Percentiles rank a stretch among this genome's conserved stretches.
phyloP scores from a whole-genome alignment of 805 yeast species.

The Debaryomyces tyrocola region DNA sequence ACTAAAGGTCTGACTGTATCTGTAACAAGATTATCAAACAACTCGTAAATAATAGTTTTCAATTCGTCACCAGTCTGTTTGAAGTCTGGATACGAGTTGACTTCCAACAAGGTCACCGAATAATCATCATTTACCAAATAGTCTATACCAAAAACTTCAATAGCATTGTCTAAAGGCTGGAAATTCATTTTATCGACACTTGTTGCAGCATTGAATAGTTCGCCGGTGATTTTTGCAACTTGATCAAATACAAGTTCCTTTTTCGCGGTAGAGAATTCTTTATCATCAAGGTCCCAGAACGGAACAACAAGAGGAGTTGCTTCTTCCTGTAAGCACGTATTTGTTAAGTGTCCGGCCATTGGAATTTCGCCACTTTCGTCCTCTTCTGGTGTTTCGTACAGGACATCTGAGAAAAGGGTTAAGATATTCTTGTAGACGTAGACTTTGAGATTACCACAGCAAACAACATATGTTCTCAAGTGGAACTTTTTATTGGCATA shows the following conservation, averaged over 20 bases:
- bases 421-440: constrained; percentile 79
- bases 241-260: constrained; percentile 48
- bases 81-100: constrained; percentile 94
- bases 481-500: constrained; percentile 81
- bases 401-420: constrained; percentile 70
- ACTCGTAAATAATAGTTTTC: constrained; percentile 60
- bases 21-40: constrained; percentile 59
- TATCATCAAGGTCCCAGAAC: constrained; percentile 55
- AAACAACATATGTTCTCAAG: constrained; percentile 78
- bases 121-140: constrained; percentile 64
- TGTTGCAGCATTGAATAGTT: constrained; percentile 77
- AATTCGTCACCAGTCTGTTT: constrained; percentile 88
- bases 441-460: constrained; percentile 72
- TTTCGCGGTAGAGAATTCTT: constrained; percentile 24
- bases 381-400: constrained; percentile 39
- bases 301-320: constrained; percentile 57
- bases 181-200: constrained; percentile 82
- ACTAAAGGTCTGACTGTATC: constrained; percentile 53
- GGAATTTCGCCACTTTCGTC: constrained; percentile 27
- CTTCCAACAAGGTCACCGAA: constrained; percentile 69
- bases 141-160: constrained; percentile 89
- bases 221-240: constrained; percentile 62
- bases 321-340: constrained; percentile 82
- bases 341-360: constrained; percentile 82
- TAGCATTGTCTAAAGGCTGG: constrained; percentile 74